These are phyloP conservation scores for Megacollybia marginata DNA, from an alignment of 768 basidiomycete genomes.

Conservation along the genomic window DNA sequence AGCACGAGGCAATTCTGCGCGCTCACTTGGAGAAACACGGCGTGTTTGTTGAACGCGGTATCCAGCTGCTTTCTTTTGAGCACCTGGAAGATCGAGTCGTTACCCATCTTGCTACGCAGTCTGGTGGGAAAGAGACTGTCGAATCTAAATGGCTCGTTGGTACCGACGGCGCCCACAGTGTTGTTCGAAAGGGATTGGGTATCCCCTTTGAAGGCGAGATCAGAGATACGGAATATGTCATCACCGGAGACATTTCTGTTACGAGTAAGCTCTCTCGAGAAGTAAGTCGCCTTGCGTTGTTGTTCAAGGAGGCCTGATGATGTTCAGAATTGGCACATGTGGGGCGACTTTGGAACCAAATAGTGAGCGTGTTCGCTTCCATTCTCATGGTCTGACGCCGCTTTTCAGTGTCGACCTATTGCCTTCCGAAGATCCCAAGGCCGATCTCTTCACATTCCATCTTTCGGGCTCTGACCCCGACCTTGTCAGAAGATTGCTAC, in stretches of 20 bases:
- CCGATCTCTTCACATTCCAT: not conserved
- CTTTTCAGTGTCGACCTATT: not conserved
- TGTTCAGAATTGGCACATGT: slow-evolving; percentile 15
- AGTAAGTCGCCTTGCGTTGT: slow-evolving; percentile 8
- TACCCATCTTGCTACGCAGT: slow-evolving; percentile 15
- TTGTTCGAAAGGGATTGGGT: slow-evolving; percentile 30
- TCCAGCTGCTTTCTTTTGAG: slow-evolving; percentile 25
- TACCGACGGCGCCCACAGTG: slow-evolving; percentile 31
- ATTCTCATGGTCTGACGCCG: not conserved
- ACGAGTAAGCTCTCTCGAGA: slow-evolving; percentile 18
- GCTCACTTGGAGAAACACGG: slow-evolving; percentile 17
- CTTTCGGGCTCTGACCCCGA: not conserved
- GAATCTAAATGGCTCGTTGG: slow-evolving; percentile 29
- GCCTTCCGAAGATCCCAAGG: not conserved
- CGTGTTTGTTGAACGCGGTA: slow-evolving; percentile 24
- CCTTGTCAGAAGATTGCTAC: slow-evolving; percentile 1
- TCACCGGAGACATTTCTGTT: slow-evolving; percentile 30
- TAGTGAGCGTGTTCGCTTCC: slow-evolving; percentile 1
- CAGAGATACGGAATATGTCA: slow-evolving; percentile 12
- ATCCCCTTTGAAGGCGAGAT: slow-evolving; percentile 35
- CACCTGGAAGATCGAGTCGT: slow-evolving; percentile 24
- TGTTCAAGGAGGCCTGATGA: not conserved
- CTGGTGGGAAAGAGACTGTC: slow-evolving; percentile 13
- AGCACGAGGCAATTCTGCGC: slow-evolving; percentile 24
- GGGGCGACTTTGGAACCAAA: slow-evolving; percentile 8